Evolutionary conservation across 129 eudicot species (phyloP), one percentile per base, ranked within the genome.

Genomic region (Tagetes erecta): DNA sequence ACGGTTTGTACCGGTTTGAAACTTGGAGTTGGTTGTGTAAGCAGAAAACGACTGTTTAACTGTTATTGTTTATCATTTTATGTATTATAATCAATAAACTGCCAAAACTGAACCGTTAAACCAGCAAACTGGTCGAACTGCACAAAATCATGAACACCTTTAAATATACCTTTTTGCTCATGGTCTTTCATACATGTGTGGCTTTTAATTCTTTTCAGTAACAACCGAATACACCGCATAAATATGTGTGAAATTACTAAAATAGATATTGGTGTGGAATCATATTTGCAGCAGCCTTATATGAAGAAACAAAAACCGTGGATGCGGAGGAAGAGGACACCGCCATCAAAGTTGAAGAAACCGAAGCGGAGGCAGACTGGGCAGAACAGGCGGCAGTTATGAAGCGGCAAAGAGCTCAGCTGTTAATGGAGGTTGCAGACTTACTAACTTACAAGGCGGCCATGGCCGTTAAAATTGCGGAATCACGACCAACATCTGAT

Each of bases 391-490:
- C 72, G 42, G 99, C 99, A 55, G 37, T 85, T 46, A 60, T 8
- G 47, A 95, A 91, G 84, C 89, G 99, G n/a, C 83, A 82, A 63
- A 84, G 83, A 80, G 99, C 97, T 31, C 99, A 95, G 71, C 37
- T 52, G 80, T 86, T 91, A 20, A 84, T 87, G 91, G 88, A 91
- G 76, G 76, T 72, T 59, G 97, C 99, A 1, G 99, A 95, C 68
- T 67, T 89, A 65, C 95, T 88, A 39, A 69, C 89, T 73, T 95
- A 91, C 80, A 87, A 85, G 78, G 99, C 99, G 42, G 41, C 80
- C 3, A 86, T 88, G 86, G 96, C 97, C 6, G 81, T 87, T 7
- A 60, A 84, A 68, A 87, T 95, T 50, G 88, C 99, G 0, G 99
- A 95, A 81, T 87, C 92, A 20, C 68, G 68, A 72, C 51, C 53